phyloP scores from a whole-genome alignment of 2,329 filamentous ascomycete genomes.

The Alternaria infectoria region DNA sequence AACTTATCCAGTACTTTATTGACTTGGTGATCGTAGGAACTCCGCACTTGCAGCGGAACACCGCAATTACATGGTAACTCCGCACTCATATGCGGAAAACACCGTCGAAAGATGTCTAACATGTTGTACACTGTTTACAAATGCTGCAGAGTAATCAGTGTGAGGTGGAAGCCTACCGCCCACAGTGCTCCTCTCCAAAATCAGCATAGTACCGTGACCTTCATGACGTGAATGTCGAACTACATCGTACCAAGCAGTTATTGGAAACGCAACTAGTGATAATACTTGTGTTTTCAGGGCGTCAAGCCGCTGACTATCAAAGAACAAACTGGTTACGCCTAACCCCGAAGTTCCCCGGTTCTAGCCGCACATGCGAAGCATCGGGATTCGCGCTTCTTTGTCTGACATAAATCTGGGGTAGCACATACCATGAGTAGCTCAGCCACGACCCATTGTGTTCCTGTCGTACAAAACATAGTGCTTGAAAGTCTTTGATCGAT shows the following conservation, averaged over 20 bases:
- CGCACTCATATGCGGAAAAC: background rate
- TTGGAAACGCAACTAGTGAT: background rate
- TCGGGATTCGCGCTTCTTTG: background rate
- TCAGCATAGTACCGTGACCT: too few species aligned
- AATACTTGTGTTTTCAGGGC: background rate
- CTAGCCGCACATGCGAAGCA: background rate
- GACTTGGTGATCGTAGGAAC: background rate
- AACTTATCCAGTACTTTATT: background rate
- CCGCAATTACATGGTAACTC: background rate
- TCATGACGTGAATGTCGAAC: too few species aligned
- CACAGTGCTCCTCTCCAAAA: background rate
- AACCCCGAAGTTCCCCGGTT: background rate
- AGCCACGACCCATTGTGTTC: background rate
- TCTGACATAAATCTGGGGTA: background rate
- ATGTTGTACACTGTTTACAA: background rate
- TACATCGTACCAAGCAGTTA: background rate
- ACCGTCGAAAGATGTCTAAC: background rate
- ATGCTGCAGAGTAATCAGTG: background rate
- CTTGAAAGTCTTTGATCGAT: background rate
- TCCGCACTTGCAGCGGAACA: background rate
- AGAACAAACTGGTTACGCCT: background rate
- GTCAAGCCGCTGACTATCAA: background rate
- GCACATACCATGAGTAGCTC: background rate
- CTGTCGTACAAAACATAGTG: background rate
- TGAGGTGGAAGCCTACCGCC: background rate